Base-by-base conservation (phyloP, 257 asterid species). In the Jaltomata sinuosa region DNA sequence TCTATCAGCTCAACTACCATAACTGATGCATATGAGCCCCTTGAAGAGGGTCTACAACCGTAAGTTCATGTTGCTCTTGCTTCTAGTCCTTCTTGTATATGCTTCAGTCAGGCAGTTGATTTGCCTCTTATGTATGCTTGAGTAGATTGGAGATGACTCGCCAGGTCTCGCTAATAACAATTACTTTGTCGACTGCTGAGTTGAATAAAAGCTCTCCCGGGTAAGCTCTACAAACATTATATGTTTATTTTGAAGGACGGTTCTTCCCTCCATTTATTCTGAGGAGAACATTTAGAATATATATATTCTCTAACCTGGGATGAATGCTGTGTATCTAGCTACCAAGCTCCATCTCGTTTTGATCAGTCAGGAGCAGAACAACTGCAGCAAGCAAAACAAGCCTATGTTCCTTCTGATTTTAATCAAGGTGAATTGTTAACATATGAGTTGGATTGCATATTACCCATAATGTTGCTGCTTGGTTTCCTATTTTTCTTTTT, bases 91-190 rank as follows among this genome's bases (percentile, higher is more conserved):
- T 31, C 49, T 22, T 34, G 31, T 14, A 49, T 22, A 27, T 86
- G 47, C 59, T 65, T 8, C 84, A 42, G 38, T 83, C 25, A 29
- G 59, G 8, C 57, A 15, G 82, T 19, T 65, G 72, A 27, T 83
- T 83, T 71, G 25, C 16, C 77, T 82, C 61, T 85, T 77, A 32
- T 67, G 18, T 47, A 76, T 38, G 29, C 59, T 54, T 85, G 59
- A 89, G 85, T 87, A 92, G 95, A 71, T 86, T 92, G 91, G 95
- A 92, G 90, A 89, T 88, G 92, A 92, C 89, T 74, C 91, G 93
- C 40, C 91, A 90, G 68, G 93, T 92, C 85, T 92, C 93, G 14
- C 80, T 90, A 87, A 89, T 92, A 84, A 72, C 90, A 69, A 86
- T 92, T 80, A 89, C 89, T 52, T 79, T 92, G 87, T 92, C 95